Evolutionary conservation across 345 rosid genomes (phyloP), one percentile per base, ranked within the genome.

Genomic region (Acer saccharum): DNA sequence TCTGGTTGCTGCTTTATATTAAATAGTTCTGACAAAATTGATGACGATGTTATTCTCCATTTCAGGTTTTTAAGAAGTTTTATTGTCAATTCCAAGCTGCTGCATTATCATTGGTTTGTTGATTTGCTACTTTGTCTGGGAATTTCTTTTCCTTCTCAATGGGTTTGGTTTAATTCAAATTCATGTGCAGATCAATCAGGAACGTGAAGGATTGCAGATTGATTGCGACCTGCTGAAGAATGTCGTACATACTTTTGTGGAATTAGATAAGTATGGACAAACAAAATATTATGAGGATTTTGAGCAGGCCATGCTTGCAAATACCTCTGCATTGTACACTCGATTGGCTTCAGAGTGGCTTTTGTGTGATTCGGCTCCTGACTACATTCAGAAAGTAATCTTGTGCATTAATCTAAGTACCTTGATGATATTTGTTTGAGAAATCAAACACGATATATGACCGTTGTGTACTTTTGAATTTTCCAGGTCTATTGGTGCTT

Each of bases 401-500:
- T 70, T 17, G 12, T 68, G 8, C 14, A 44, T 43, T 17, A 52
- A 43, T 50, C 27, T 32, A 29, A 20, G 46, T 44, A 57, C 1
- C 21, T 32, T 67, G 54, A 2, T 65, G 44, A 29, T 73, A 11
- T 77, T 10, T 21, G 10, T 74, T 27, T 70, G 39, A 61, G 41
- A 44, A 21, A 11, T 63, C 44, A 68, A 29, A 23, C 20, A 41
- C n/a, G 23, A 78, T 52, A 14, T 20, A 46, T 16, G 7, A 75
- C 52, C 5, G 10, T 55, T 20, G 32, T 70, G 48, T 7, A 55
- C 55, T 50, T 62, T n/a, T 71, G 10, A n/a, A 44, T 7, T 68
- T 82, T 76, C 32, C 65, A 78, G 85, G 80, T 68, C 57, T 61
- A 23, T 66, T 75, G 80, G 80, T 82, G 82, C 85, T 76, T 78